Conservation (phyloP, 108 stramenopile species). For the Nitzschia sp. region DNA sequence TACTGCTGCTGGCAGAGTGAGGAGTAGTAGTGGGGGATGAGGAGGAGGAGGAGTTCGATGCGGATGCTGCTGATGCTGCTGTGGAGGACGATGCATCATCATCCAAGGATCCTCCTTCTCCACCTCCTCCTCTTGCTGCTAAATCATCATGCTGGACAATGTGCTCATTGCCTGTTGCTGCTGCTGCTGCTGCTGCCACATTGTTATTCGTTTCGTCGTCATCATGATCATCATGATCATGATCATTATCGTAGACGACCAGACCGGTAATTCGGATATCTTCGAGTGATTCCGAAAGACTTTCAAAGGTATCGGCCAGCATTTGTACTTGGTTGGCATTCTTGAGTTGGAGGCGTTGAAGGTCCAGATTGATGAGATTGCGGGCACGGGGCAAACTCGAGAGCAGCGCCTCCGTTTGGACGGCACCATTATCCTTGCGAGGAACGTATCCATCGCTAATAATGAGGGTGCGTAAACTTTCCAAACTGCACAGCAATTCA, state of each 20-base stretch:
- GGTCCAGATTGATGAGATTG: constrained; percentile 34
- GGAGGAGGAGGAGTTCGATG: background rate
- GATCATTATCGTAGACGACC: no score
- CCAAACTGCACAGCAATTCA: constrained; percentile 22
- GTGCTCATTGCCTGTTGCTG: background rate
- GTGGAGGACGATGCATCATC: background rate
- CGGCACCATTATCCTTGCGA: constrained; percentile 31
- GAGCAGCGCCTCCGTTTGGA: constrained; percentile 25
- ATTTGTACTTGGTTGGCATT: constrained; percentile 10
- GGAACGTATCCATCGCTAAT: constrained; percentile 43
- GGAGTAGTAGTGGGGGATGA: background rate
- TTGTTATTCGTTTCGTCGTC: background rate
- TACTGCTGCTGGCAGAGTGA: no score
- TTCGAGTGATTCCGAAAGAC: constrained; percentile 31
- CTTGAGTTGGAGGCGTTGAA: constrained; percentile 30
- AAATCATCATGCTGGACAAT: background rate
- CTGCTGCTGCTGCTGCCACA: background rate
- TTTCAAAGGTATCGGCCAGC: constrained; percentile 26
- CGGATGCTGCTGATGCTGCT: background rate
- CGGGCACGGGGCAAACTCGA: constrained; percentile 24
- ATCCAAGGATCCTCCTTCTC: no score
- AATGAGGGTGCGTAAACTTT: constrained; percentile 31
- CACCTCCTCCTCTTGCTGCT: no score
- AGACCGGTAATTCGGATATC: constrained; percentile 35
- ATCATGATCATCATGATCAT: no score